Percentiles rank a stretch among this genome's conserved stretches.
phyloP scores from a whole-genome alignment of 805 yeast species.

The Yarrowia phangngaensis region DNA sequence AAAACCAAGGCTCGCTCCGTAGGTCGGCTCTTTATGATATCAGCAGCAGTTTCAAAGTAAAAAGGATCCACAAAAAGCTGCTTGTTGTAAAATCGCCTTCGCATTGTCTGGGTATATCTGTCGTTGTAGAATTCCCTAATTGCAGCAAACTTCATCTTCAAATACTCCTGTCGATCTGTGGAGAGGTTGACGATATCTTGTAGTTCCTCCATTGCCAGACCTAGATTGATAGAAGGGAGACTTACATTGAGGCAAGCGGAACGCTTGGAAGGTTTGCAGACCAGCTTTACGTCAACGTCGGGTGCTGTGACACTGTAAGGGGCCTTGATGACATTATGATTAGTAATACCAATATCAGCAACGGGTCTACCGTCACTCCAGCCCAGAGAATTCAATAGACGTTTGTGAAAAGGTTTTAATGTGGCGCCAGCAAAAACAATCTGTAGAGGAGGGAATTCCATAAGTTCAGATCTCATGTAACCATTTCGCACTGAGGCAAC shows the following conservation, averaged over 20 bases:
- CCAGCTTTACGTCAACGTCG: slow-evolving; percentile 12
- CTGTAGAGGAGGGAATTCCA: slow-evolving; percentile 16
- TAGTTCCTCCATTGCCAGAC: slow-evolving; percentile 10
- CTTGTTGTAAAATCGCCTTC: slow-evolving; percentile 15
- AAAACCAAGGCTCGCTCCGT: slow-evolving; percentile 6
- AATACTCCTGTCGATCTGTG: slow-evolving; percentile 1
- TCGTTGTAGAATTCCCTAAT: slow-evolving; percentile 18
- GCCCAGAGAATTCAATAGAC: slow-evolving; percentile 2
- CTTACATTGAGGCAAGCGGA: background rate
- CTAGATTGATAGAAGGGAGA: slow-evolving; percentile 3
- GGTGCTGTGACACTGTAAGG: slow-evolving; percentile 5
- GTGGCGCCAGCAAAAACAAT: slow-evolving; percentile 14
- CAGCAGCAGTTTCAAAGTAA: slow-evolving; percentile 14
- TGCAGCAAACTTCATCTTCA: slow-evolving; percentile 15
- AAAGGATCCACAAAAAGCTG: slow-evolving; percentile 1
- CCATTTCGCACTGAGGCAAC: slow-evolving; percentile 19
- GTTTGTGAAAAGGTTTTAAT: slow-evolving; percentile 11
- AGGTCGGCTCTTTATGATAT: slow-evolving; percentile 1
- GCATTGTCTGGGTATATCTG: slow-evolving; percentile 14
- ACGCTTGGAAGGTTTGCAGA: background rate
- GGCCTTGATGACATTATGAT: slow-evolving; percentile 1
- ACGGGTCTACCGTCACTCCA: slow-evolving; percentile 25
- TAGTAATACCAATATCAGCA: slow-evolving; percentile 5
- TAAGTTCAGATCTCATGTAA: slow-evolving; percentile 19
- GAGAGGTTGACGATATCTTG: background rate